Evolutionary conservation across 1,284 basidiomycete genomes (phyloP).

Genomic region (Pascua guehoae): DNA sequence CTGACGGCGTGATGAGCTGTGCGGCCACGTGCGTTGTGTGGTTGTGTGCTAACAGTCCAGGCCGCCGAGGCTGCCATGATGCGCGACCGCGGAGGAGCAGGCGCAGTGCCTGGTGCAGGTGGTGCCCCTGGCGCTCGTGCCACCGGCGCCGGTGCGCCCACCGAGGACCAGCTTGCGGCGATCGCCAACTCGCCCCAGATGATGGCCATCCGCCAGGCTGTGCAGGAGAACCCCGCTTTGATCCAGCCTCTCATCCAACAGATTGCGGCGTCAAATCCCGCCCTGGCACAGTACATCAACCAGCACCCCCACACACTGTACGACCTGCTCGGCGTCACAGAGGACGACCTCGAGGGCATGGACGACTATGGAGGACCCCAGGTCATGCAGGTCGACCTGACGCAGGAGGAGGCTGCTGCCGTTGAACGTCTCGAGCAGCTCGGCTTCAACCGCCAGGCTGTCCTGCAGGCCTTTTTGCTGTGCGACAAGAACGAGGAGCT

Average conservation of each 20-base stretch:
- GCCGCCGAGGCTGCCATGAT: slow-evolving; percentile 50
- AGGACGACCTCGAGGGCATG: slow-evolving; percentile 51
- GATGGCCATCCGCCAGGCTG: slow-evolving; percentile 64
- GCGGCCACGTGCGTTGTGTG: too few species aligned
- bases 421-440: slow-evolving; percentile 79
- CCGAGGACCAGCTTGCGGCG: slow-evolving; percentile 15
- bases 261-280: slow-evolving; percentile 68
- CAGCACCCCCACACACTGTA: slow-evolving; percentile 68
- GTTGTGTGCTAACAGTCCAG: slow-evolving; percentile 9
- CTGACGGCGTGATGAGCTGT: too few species aligned
- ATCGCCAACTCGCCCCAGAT: slow-evolving; percentile 64
- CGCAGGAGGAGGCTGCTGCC: slow-evolving; percentile 76
- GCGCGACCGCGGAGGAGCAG: slow-evolving; percentile 45
- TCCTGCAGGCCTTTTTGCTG: slow-evolving; percentile 78
- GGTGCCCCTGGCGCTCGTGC: slow-evolving; percentile 24
- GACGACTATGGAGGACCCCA: slow-evolving; percentile 57
- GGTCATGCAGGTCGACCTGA: slow-evolving; percentile 64
- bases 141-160: slow-evolving; percentile 25
- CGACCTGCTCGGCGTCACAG: slow-evolving; percentile 57
- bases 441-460: slow-evolving; percentile 75
- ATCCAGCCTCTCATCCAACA: slow-evolving; percentile 80
- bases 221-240: slow-evolving; percentile 70
- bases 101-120: slow-evolving; percentile 41
- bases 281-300: slow-evolving; percentile 63
- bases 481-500: slow-evolving; percentile 95